Percentiles rank a stretch among this genome's conserved stretches.
Evolutionary conservation across 140 eudicot species (phyloP).

Genomic region (Artemisia princeps): DNA sequence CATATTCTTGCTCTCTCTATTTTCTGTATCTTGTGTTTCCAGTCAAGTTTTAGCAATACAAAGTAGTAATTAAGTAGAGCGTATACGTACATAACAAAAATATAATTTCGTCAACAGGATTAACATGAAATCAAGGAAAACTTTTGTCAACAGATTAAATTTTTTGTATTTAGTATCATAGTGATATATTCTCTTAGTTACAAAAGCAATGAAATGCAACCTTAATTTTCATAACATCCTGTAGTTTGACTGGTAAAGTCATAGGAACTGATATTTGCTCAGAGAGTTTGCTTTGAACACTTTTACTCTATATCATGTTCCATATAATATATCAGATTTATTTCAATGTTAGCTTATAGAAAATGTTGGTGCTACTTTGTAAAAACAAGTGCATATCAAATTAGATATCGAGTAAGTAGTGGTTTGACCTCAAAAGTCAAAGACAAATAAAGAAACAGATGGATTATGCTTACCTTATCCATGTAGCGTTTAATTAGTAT

Average conservation of each 20-base stretch:
- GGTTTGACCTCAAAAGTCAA: neutral
- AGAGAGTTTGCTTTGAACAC: neutral
- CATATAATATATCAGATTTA: neutral
- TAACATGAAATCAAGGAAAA: neutral
- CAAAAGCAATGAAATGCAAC: too few relatives aligned
- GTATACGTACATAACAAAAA: neutral
- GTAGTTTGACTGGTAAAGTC: neutral
- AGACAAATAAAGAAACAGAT: neutral
- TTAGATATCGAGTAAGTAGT: neutral
- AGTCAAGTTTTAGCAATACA: neutral
- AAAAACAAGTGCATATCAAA: neutral
- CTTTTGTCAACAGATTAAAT: too few relatives aligned
- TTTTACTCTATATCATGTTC: neutral
- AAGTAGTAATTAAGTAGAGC: neutral
- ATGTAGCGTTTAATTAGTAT: constrained; percentile 49
- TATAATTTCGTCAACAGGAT: neutral
- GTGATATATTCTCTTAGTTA: too few relatives aligned
- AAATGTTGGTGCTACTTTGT: neutral
- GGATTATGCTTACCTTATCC: constrained; percentile 42
- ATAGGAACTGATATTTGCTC: neutral
- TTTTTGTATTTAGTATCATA: too few relatives aligned
- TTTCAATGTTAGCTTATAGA: neutral
- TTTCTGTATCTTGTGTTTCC: neutral
- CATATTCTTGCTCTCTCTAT: neutral
- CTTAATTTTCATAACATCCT: neutral